These are phyloP conservation scores for Verticillium isaacii DNA, from an alignment of 2,329 filamentous ascomycete genomes.

Conservation along the genomic window DNA sequence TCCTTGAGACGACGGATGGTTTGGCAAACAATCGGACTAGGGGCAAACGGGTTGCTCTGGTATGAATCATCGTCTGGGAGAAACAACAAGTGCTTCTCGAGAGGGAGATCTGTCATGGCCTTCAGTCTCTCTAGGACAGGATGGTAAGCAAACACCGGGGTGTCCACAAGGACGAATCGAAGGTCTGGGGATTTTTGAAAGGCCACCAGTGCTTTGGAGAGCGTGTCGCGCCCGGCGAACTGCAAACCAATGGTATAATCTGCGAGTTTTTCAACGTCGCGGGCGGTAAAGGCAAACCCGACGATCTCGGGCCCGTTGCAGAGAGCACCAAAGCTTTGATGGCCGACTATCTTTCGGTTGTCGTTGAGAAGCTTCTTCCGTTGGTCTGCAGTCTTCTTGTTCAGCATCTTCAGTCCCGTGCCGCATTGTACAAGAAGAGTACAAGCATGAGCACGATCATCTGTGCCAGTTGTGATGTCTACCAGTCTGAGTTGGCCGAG, in stretches of 20 bases:
- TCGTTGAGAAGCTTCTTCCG: conserved; percentile 42
- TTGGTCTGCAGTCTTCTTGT: conserved; percentile 16
- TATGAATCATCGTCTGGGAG: neutral
- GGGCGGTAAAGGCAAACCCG: conserved; percentile 55
- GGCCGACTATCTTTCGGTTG: conserved; percentile 47
- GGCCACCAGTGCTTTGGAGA: conserved; percentile 41
- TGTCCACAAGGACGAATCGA: conserved; percentile 56
- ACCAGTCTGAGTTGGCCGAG: conserved; percentile 33
- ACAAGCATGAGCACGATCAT: conserved; percentile 22
- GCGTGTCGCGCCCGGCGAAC: conserved; percentile 38
- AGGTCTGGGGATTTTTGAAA: conserved; percentile 28
- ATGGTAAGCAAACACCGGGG: conserved; percentile 64
- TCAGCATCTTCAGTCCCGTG: conserved; percentile 41
- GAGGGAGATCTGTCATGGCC: conserved; percentile 46
- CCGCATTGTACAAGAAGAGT: conserved; percentile 33
- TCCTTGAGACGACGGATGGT: neutral
- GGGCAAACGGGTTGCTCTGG: neutral
- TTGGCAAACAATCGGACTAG: neutral
- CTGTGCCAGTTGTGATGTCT: conserved; percentile 29
- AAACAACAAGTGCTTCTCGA: conserved; percentile 48
- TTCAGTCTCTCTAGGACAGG: conserved; percentile 60
- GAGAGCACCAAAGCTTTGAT: conserved; percentile 58
- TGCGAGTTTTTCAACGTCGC: conserved; percentile 42
- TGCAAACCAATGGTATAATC: conserved; percentile 40
- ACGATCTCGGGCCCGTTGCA: conserved; percentile 45